Percentiles rank a stretch among this genome's conserved stretches.
These are phyloP conservation scores for Suillus sp. DNA, from an alignment of 768 basidiomycete genomes.

Conservation along the genomic window DNA sequence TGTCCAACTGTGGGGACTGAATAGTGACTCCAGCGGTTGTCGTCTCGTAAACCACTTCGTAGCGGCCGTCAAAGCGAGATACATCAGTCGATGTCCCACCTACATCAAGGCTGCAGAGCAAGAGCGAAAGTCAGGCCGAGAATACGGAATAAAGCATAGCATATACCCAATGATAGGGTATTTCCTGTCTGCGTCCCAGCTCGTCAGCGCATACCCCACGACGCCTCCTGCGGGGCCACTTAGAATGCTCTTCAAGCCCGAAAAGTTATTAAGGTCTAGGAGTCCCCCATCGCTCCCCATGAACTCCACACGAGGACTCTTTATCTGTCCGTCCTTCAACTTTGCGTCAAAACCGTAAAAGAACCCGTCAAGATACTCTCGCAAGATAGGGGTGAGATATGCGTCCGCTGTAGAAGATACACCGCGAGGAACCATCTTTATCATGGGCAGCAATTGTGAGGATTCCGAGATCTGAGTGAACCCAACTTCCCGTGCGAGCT, in stretches of 20 bases:
- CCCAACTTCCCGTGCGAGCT: constrained; percentile 76
- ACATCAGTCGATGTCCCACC: constrained; percentile 97
- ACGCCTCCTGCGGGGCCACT: constrained; percentile 96
- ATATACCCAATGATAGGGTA: constrained; percentile 83
- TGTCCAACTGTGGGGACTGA: constrained; percentile 90
- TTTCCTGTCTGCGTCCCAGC: constrained; percentile 76
- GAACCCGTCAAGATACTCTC: constrained; percentile 87
- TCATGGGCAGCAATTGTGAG: constrained; percentile 87
- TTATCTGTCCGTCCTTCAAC: constrained; percentile 58
- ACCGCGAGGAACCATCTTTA: constrained; percentile 93
- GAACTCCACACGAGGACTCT: constrained; percentile 82
- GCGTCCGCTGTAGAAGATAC: constrained; percentile 93
- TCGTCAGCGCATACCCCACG: constrained; percentile 88
- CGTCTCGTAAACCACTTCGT: constrained; percentile 93
- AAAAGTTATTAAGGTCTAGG: constrained; percentile 80
- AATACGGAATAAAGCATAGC: not conserved
- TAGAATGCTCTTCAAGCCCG: constrained; percentile 89
- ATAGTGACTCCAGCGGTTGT: constrained; percentile 94
- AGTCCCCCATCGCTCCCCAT: constrained; percentile 95
- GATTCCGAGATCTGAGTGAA: constrained; percentile 91
- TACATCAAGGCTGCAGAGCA: constrained; percentile 69
- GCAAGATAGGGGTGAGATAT: constrained; percentile 88
- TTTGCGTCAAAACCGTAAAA: constrained; percentile 84
- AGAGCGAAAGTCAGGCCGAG: not conserved
- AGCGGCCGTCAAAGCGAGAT: constrained; percentile 87